Conservation (phyloP, 1,139 yeast genomes). For the Magnusiomyces clavatus region DNA sequence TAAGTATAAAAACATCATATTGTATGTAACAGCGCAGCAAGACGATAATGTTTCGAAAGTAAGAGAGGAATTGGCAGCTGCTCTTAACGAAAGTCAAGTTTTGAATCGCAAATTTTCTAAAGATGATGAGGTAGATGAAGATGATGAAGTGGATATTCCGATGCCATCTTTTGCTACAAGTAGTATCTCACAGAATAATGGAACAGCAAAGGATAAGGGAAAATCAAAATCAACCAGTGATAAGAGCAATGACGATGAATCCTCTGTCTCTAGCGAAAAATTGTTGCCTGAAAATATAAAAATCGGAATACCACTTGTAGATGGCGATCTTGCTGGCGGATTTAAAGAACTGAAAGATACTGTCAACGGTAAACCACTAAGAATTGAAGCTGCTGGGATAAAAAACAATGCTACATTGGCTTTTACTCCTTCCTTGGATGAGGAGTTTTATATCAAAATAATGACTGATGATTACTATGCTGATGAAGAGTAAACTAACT, state of each 20-base stretch:
- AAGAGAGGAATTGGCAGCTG: neutral
- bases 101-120: neutral
- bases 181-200: neutral
- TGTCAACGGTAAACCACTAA: slow-evolving; percentile 2
- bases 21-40: neutral
- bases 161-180: slow-evolving; percentile 3
- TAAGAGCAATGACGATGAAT: neutral
- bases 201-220: neutral
- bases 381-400: slow-evolving; percentile 4
- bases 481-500: slow-evolving; percentile 1
- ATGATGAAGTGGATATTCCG: slow-evolving; percentile 3
- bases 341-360: slow-evolving; percentile 5
- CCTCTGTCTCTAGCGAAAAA: neutral
- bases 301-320: slow-evolving; percentile 1
- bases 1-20: neutral
- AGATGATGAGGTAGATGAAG: neutral
- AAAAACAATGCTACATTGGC: neutral
- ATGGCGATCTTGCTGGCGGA: slow-evolving; percentile 1
- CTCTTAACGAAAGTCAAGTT: slow-evolving; percentile 4
- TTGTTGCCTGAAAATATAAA: slow-evolving; percentile 2
- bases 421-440: slow-evolving; percentile 1
- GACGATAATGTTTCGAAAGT: slow-evolving; percentile 1
- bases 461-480: slow-evolving; percentile 6
- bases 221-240: neutral
- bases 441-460: neutral